A percentile compares a stretch with the other conserved stretches of the same genome.
phyloP scores from a whole-genome alignment of 2,329 filamentous ascomycete genomes.

The Davidsoniella neocaledoniae region DNA sequence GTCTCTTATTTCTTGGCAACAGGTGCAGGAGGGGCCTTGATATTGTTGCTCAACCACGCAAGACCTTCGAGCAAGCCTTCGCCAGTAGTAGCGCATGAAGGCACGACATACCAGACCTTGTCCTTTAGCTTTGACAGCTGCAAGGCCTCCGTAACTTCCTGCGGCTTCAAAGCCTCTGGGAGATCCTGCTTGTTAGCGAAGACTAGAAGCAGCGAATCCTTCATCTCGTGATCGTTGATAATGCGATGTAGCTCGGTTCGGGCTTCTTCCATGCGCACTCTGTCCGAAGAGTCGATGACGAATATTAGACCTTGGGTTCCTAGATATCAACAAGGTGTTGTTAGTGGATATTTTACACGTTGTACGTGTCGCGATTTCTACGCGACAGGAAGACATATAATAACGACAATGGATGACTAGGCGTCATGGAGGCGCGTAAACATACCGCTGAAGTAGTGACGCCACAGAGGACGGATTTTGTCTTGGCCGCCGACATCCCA shows the following conservation, averaged over 20 bases:
- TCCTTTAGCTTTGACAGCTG: constrained; percentile 64
- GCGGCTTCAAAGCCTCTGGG: constrained; percentile 60
- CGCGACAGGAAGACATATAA: too few relatives aligned
- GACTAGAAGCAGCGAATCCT: constrained; percentile 81
- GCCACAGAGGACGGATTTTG: constrained; percentile 94
- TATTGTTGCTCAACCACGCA: constrained; percentile 71
- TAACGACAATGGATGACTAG: too few relatives aligned
- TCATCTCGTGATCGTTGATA: constrained; percentile 95
- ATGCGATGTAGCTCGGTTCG: constrained; percentile 89
- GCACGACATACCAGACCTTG: constrained; percentile 72
- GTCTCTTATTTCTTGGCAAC: constrained; percentile 32
- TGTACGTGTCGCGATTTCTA: background rate
- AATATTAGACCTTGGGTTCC: constrained; percentile 96
- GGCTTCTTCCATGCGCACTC: constrained; percentile 80
- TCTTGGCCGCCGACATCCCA: constrained; percentile 99
- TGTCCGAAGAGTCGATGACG: constrained; percentile 92
- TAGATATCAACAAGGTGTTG: constrained; percentile 22
- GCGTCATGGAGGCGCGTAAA: too few relatives aligned
- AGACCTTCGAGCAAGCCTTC: constrained; percentile 69
- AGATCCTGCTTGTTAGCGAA: constrained; percentile 99
- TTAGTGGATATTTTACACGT: background rate
- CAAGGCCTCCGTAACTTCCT: constrained; percentile 63
- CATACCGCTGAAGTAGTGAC: constrained; percentile 83
- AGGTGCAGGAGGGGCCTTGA: constrained; percentile 46
- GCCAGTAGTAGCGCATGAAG: constrained; percentile 65